phyloP scores from a whole-genome alignment of 2,329 filamentous ascomycete species.

The Pseudopyrenochaeta lycopersici region DNA sequence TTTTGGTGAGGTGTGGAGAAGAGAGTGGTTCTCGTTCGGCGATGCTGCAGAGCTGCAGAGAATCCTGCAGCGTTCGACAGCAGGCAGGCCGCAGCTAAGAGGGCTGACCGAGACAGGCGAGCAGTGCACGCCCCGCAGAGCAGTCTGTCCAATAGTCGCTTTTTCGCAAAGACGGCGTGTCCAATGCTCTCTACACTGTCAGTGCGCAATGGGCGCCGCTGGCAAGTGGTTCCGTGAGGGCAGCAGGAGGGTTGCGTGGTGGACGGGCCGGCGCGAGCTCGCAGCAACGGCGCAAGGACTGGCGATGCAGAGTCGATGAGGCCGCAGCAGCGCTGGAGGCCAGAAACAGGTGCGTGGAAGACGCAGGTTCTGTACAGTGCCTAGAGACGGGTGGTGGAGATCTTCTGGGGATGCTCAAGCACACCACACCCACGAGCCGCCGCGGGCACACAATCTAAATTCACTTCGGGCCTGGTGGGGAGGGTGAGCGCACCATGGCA shows the following conservation, averaged over 20 bases:
- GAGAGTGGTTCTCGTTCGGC: slow-evolving; percentile 44
- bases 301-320: slow-evolving; percentile 23
- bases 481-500: slow-evolving; percentile 35
- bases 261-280: slow-evolving; percentile 48
- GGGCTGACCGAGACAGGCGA: slow-evolving; percentile 51
- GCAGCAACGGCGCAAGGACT: slow-evolving; percentile 34
- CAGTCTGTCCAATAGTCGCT: slow-evolving; percentile 38
- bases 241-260: slow-evolving; percentile 32
- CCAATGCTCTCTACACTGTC: slow-evolving; percentile 32
- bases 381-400: slow-evolving; percentile 47
- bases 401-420: slow-evolving; percentile 40
- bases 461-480: slow-evolving; percentile 44
- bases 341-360: slow-evolving; percentile 26
- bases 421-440: slow-evolving; percentile 39
- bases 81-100: slow-evolving; percentile 52
- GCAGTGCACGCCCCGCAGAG: slow-evolving; percentile 43
- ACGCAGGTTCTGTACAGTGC: slow-evolving; percentile 30
- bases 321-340: slow-evolving; percentile 24
- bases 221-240: slow-evolving; percentile 25
- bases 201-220: slow-evolving; percentile 37
- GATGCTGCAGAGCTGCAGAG: slow-evolving; percentile 51
- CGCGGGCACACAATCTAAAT: slow-evolving; percentile 49
- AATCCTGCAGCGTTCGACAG: slow-evolving; percentile 48
- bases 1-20: slow-evolving; percentile 34
- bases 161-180: slow-evolving; percentile 36